phyloP scores from a whole-genome alignment of 768 basidiomycete genomes.

The Phaffia australis region DNA sequence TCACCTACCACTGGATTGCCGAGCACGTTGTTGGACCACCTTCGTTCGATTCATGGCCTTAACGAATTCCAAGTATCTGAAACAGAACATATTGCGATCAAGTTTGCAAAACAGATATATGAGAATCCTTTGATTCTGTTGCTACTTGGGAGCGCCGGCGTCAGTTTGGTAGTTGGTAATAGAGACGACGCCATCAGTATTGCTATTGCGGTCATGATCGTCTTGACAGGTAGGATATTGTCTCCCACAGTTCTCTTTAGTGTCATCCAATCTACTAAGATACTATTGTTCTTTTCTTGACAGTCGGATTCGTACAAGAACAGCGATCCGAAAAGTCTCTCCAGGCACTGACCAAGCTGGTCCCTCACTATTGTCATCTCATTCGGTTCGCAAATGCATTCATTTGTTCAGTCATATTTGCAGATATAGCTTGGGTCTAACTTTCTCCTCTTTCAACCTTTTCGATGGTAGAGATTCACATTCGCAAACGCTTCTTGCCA shows the following conservation, averaged over 20 bases:
- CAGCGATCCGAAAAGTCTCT: conserved; percentile 85
- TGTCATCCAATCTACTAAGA: background rate
- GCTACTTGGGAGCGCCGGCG: conserved; percentile 73
- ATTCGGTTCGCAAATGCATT: conserved; percentile 45
- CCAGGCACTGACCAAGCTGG: conserved; percentile 65
- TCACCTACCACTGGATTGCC: conserved; percentile 47
- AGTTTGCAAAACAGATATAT: conserved; percentile 89
- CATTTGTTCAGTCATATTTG: too few relatives aligned
- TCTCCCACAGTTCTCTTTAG: background rate
- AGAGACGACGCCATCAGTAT: conserved; percentile 89
- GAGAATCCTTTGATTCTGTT: conserved; percentile 86
- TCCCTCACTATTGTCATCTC: conserved; percentile 90
- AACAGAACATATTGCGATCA: conserved; percentile 66
- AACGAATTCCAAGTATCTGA: conserved; percentile 84
- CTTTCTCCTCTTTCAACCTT: too few relatives aligned
- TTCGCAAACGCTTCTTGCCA: conserved; percentile 71
- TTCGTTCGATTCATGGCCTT: conserved; percentile 64
- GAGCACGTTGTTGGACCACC: conserved; percentile 49
- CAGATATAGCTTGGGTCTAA: too few relatives aligned
- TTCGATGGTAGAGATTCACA: conserved; percentile 38
- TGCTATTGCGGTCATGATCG: conserved; percentile 82
- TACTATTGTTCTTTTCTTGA: background rate
- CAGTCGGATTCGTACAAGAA: conserved; percentile 90
- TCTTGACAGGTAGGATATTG: conserved; percentile 66
- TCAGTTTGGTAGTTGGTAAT: conserved; percentile 87